Base-by-base conservation (phyloP, 768 basidiomycete genomes). In the Bullera alba region DNA sequence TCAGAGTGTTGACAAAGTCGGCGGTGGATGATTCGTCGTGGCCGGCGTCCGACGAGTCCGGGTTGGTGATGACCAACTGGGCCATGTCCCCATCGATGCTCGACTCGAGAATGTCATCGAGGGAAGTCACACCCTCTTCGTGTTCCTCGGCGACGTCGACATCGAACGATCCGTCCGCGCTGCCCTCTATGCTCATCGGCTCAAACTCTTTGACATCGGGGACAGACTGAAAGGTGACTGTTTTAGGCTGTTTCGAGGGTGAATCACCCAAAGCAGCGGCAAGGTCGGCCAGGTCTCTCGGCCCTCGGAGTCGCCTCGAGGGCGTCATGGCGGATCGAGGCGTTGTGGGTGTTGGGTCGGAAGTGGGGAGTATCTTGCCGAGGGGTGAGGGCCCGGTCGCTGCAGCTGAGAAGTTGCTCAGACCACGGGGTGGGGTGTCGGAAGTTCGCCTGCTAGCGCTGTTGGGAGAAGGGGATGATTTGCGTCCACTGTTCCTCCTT, bases 131-230 rank as follows among this genome's bases (percentile, higher is more conserved):
- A 10, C 42, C 37, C 29, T 46, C 35, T 7, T 25, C 48, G 17
- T 43, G 51, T 23, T 17, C 39, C 21, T 58, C 50, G 22, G 47
- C 52, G 30, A 30, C 28, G 15, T 26, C 26, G 29, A 29, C 41
- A 16, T 26, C 61, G 43, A 67, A 65, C 35, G 58, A 58, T 22
- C 61, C 60, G 51, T 67, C 64, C 23, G 54, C 48, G 37, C 60
- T 67, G 4, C 62, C 60, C 35, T 69, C 65, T 5, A 61, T 53
- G 23, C 55, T 58, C 44, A 65, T 58, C 5, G 44, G 48, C 37
- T 72, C 68, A 44, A 70, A 72, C 50, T 72, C 70, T 45, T 70
- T 70, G 48, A 72, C 70, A 43, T 72, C 65, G 6, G 70, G 68
- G 1, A 69, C 61, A 25, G 48, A 52, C 45, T 67, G 62, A 48